These are phyloP conservation scores for Pichiaceae sp. DNA, from an alignment of 1,139 yeast genomes.

Conservation along the genomic window DNA sequence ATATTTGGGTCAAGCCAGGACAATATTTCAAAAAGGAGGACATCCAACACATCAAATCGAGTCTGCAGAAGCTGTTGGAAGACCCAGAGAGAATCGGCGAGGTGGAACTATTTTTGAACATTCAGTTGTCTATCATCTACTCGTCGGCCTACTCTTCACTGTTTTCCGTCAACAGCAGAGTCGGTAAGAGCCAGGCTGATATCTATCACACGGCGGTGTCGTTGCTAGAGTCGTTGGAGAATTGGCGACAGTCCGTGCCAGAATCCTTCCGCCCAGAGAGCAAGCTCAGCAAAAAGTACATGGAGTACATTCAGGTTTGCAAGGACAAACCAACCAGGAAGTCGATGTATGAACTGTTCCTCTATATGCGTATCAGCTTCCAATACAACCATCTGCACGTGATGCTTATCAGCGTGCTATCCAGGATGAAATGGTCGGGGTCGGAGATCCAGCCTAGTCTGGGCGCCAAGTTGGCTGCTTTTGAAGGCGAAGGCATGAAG, in stretches of 20 bases:
- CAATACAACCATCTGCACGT: conserved; percentile 1
- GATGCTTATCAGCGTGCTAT: conserved; percentile 1
- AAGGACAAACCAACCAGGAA: too few relatives aligned
- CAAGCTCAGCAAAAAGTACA: too few relatives aligned
- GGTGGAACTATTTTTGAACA: conserved; percentile 7
- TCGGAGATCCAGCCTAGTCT: too few relatives aligned
- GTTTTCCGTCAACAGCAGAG: background rate
- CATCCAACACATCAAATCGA: conserved; percentile 2
- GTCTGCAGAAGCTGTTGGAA: background rate
- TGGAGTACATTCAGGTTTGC: too few relatives aligned
- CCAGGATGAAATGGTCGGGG: too few relatives aligned
- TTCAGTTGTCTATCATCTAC: background rate
- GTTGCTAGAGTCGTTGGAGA: background rate
- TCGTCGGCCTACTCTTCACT: background rate
- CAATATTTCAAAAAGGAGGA: conserved; percentile 2
- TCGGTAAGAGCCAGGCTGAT: conserved; percentile 1
- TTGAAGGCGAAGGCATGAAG: conserved; percentile 9
- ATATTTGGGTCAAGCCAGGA: conserved; percentile 14
- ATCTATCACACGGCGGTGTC: conserved; percentile 1
- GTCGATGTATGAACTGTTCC: background rate
- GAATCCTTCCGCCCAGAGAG: background rate
- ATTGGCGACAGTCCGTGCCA: background rate
- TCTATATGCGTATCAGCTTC: background rate
- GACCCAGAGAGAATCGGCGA: background rate
- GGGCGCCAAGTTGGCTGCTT: conserved; percentile 2